These are phyloP conservation scores for Coniochaeta ligniaria DNA, from an alignment of 2,329 filamentous ascomycete genomes.

Conservation along the genomic window DNA sequence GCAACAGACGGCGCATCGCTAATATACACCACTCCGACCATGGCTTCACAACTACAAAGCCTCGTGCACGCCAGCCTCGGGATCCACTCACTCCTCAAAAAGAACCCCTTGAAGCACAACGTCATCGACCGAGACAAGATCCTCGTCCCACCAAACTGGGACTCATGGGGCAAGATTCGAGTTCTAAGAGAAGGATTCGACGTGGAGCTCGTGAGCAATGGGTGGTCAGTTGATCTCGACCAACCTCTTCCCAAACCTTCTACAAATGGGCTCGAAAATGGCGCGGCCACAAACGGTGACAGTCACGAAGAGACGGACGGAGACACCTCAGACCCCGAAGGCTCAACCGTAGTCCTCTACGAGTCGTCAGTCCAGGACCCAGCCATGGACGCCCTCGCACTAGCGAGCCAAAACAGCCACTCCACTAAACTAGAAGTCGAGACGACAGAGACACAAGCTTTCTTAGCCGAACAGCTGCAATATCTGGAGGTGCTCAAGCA, in stretches of 20 bases:
- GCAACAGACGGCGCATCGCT: constrained; percentile 69
- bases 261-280: constrained; percentile 8
- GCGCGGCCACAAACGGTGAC: constrained; percentile 14
- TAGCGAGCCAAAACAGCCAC: constrained; percentile 40
- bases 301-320: constrained; percentile 12
- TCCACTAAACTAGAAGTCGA: constrained; percentile 50
- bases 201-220: constrained; percentile 75
- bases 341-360: constrained; percentile 64
- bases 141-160: constrained; percentile 92
- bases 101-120: constrained; percentile 76
- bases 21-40: constrained; percentile 74
- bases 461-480: constrained; percentile 68
- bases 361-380: constrained; percentile 76
- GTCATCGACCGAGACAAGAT: constrained; percentile 93
- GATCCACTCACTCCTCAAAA: constrained; percentile 76
- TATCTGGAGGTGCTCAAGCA: constrained; percentile 61
- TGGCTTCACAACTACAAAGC: constrained; percentile 68
- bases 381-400: constrained; percentile 52
- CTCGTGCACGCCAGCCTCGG: constrained; percentile 80
- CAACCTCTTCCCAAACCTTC: constrained; percentile 33
- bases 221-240: constrained; percentile 81
- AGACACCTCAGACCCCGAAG: constrained; percentile 28
- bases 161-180: constrained; percentile 95
- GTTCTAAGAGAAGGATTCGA: constrained; percentile 89
- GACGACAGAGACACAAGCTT: constrained; percentile 69